A percentile compares a stretch with the other conserved stretches of the same genome.
Conservation (phyloP, 208 protist genomes). For the Trichomonas tenax region DNA sequence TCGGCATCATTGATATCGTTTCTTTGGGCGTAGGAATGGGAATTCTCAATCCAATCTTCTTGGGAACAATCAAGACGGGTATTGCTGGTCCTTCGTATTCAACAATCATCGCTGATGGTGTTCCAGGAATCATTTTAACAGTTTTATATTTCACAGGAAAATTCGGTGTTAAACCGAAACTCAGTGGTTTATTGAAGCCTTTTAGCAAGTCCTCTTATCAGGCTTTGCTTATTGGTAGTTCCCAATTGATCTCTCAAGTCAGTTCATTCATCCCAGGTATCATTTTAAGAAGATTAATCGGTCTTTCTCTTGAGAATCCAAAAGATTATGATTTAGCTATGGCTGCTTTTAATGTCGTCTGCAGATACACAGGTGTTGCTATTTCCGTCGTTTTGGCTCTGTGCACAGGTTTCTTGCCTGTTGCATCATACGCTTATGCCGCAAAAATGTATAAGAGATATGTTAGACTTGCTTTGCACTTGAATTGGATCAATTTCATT, state of each 20-base stretch:
- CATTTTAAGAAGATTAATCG: neutral
- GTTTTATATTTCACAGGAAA: neutral
- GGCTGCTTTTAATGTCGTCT: neutral
- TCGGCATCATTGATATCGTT: neutral
- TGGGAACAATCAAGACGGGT: neutral
- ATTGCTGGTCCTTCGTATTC: neutral
- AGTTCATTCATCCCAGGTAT: neutral
- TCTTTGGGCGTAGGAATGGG: neutral
- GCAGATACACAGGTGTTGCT: neutral
- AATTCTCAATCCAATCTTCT: neutral
- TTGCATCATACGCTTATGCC: neutral
- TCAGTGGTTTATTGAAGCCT: neutral
- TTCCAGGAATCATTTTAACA: neutral
- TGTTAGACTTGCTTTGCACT: neutral
- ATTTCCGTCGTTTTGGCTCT: neutral
- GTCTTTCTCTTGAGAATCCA: neutral
- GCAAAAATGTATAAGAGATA: neutral
- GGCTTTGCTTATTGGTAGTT: neutral
- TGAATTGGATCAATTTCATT: neutral
- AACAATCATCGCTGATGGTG: neutral
- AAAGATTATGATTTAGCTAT: neutral
- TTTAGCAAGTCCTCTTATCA: neutral
- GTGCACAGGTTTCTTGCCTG: neutral
- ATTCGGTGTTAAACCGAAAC: neutral
- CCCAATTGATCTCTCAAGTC: neutral